phyloP scores from a whole-genome alignment of 2,329 filamentous ascomycete genomes.

The Calycina marina region DNA sequence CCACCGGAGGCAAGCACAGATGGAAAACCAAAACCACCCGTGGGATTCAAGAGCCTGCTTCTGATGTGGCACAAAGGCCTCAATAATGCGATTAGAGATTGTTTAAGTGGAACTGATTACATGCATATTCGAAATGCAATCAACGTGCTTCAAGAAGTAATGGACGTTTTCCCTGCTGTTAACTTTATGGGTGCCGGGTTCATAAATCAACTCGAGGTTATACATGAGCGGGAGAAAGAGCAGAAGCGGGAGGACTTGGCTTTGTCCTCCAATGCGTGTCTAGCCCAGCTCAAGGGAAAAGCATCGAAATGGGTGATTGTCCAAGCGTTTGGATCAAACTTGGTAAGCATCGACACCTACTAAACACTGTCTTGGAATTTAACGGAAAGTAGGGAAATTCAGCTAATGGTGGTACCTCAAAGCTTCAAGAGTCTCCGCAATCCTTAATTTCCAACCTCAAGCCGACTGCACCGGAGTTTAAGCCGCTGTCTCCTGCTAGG shows the following conservation, averaged over 20 bases:
- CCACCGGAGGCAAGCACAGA: conserved; percentile 35
- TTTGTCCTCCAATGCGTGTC: conserved; percentile 55
- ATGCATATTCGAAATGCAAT: conserved; percentile 98
- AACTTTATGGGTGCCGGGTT: conserved; percentile 72
- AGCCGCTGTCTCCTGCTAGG: conserved; percentile 30
- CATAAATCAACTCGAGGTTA: conserved; percentile 47
- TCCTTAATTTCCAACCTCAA: conserved; percentile 37
- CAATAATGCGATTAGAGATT: conserved; percentile 64
- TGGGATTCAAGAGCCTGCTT: conserved; percentile 66
- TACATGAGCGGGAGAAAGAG: conserved; percentile 47
- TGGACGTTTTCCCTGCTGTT: conserved; percentile 73
- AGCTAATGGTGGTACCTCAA: conserved; percentile 3
- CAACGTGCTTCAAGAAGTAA: conserved; percentile 67
- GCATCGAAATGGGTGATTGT: conserved; percentile 59
- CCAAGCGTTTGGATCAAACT: conserved; percentile 54
- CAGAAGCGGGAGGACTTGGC: conserved; percentile 61
- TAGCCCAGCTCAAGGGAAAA: conserved; percentile 53
- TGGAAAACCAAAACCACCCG: neutral
- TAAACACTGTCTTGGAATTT: neutral
- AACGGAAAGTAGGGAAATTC: conserved; percentile 3
- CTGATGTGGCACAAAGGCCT: conserved; percentile 85
- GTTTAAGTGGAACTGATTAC: conserved; percentile 73
- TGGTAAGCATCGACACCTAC: conserved; percentile 30
- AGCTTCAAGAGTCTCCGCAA: conserved; percentile 9
- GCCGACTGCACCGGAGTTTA: conserved; percentile 49